phyloP scores from a whole-genome alignment of 139 green algal species.

The Nannochloris sp. region DNA sequence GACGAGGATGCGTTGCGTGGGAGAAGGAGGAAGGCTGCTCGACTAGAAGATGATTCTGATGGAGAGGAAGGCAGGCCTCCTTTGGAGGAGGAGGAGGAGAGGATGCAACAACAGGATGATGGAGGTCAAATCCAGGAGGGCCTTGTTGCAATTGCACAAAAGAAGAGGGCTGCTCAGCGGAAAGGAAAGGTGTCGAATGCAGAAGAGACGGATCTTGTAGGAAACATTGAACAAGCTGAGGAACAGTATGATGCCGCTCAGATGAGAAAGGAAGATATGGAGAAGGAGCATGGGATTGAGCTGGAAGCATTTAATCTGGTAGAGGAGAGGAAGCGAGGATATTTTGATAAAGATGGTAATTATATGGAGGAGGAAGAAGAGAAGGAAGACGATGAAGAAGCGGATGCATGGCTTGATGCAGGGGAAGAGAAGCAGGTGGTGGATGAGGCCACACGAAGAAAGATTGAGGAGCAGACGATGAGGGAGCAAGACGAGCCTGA shows the following conservation, averaged over 20 bases:
- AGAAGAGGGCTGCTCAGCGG: conserved; percentile 37
- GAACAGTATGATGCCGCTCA: conserved; percentile 12
- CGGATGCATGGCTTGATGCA: conserved; percentile 54
- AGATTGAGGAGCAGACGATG: conserved; percentile 29
- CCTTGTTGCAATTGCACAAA: conserved; percentile 51
- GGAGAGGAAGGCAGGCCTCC: not conserved
- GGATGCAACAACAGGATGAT: conserved; percentile 28
- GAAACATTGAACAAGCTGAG: conserved; percentile 29
- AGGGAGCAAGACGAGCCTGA: conserved; percentile 13
- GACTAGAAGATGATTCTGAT: too few relatives aligned
- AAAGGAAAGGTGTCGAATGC: conserved; percentile 19
- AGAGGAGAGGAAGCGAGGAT: conserved; percentile 52
- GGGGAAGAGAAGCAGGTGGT: conserved; percentile 40
- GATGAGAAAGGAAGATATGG: conserved; percentile 6
- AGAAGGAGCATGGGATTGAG: conserved; percentile 51
- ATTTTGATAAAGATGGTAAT: conserved; percentile 66
- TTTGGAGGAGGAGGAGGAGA: conserved; percentile 34
- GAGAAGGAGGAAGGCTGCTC: too few relatives aligned
- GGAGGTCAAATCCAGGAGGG: conserved; percentile 58
- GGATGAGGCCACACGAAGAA: conserved; percentile 27
- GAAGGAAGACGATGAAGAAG: conserved; percentile 36
- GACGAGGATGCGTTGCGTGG: too few relatives aligned
- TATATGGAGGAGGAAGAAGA: conserved; percentile 50
- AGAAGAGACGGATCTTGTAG: conserved; percentile 21
- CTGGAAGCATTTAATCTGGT: conserved; percentile 69